Evolutionary conservation across 2,329 filamentous ascomycete species (phyloP), one percentile per base, ranked within the genome.

Genomic region (Exophiala calicioides): DNA sequence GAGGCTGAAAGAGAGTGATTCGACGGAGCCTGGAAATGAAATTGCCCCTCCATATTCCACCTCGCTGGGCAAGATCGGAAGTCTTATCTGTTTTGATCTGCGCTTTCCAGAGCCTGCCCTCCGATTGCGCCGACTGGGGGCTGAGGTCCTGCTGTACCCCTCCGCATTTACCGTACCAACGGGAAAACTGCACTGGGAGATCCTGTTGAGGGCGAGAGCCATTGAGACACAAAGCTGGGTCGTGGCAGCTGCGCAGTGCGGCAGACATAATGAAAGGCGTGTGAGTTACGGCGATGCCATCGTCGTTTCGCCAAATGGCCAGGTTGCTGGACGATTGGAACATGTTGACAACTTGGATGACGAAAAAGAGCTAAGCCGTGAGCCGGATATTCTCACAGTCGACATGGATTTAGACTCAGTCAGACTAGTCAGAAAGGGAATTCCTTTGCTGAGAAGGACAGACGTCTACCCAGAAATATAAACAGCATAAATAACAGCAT

Each of bases 151-250:
- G 38, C 82, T 88, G 0, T 96, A 91, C 62, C 91, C 91, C 0
- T 91, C 87, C 4, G 91, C 91, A 3, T 97, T 96, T 63, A 95
- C 90, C 0, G 78, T 94, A 0, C 82, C 85, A 1, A 96, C 91
- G 0, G 91, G 91, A 0, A 76, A 75, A 46, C 87, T 87, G 1
- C 91, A 96, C 68, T 97, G 91, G 91, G 82, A 89, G 61, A 74
- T 81, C 2, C 70, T 97, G 4, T 72, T 96, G 10, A 76, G 87
- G 20, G 83, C 88, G 3, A 76, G 91, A 35, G 91, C 91, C 7
- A 88, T 96, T 50, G 91, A 96, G 73, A 89, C 85, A 13, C 87
- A 96, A 69, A 82, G 82, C 44, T 97, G 88, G 73, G 84, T 96
- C 2, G 72, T 96, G 51, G 91, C 90, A 7, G 84, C 90, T 1